A percentile compares a stretch with the other conserved stretches of the same genome.
These are phyloP conservation scores for Plasmopara viticola DNA, from an alignment of 352 stramenopile species.

Conservation along the genomic window DNA sequence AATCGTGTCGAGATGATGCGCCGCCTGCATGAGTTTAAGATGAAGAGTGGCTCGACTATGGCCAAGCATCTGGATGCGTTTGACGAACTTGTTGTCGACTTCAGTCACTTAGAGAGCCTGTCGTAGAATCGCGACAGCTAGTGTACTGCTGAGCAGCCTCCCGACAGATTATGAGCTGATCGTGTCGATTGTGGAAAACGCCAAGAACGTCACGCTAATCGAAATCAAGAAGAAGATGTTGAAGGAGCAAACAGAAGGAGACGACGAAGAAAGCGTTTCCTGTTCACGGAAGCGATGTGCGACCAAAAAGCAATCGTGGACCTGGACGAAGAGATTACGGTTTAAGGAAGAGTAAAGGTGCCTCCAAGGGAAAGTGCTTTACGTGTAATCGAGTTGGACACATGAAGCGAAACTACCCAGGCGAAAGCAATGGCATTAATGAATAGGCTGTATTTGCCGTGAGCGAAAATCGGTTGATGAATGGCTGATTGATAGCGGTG, in stretches of 20 bases:
- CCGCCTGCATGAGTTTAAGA: background rate
- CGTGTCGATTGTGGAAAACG: background rate
- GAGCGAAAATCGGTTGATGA: background rate
- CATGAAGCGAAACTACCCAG: background rate
- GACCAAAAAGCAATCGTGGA: background rate
- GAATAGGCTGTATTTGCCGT: background rate
- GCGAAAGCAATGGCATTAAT: background rate
- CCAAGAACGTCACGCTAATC: background rate
- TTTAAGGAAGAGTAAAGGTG: background rate
- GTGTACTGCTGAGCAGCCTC: background rate
- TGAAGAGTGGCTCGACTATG: too few species aligned
- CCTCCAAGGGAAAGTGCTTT: background rate
- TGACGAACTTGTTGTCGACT: background rate
- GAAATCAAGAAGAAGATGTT: background rate
- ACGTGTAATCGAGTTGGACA: background rate
- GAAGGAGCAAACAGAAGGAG: background rate
- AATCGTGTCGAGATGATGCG: background rate
- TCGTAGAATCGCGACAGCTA: background rate
- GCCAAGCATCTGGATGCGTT: background rate
- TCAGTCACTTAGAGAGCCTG: background rate
- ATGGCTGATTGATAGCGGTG: constrained; percentile 1
- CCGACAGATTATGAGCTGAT: background rate
- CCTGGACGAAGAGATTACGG: background rate
- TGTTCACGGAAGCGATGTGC: background rate
- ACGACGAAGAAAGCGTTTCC: background rate